A percentile compares a stretch with the other conserved stretches of the same genome.
Conservation (phyloP, 2,329 filamentous ascomycete species). For the Pestalotiopsis sp. region DNA sequence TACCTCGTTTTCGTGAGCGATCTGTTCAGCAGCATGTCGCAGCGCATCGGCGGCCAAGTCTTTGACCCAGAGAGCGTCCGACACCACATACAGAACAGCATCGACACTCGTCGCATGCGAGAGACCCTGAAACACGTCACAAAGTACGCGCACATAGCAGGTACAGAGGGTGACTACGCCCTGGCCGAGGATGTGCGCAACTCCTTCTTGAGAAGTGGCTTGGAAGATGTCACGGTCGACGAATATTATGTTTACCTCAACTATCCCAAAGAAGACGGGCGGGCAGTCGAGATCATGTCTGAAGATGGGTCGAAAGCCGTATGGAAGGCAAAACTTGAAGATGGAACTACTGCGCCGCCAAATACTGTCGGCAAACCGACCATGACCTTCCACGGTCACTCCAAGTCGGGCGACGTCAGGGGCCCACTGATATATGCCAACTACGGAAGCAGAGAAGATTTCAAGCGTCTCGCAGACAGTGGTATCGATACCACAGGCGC, state of each 20-base stretch:
- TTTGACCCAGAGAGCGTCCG: slow-evolving; percentile 86
- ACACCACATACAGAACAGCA: slow-evolving; percentile 70
- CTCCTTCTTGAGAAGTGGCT: slow-evolving; percentile 70
- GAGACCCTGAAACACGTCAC: slow-evolving; percentile 79
- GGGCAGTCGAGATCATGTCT: slow-evolving; percentile 79
- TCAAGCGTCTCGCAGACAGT: slow-evolving; percentile 69
- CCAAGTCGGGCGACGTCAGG: slow-evolving; percentile 81
- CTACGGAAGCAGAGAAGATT: slow-evolving; percentile 85
- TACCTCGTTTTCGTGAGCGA: slow-evolving; percentile 88
- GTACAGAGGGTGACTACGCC: slow-evolving; percentile 90
- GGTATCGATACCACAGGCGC: slow-evolving; percentile 77
- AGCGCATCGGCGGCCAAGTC: slow-evolving; percentile 67
- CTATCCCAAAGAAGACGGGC: slow-evolving; percentile 78
- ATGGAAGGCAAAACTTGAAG: slow-evolving; percentile 86
- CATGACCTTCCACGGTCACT: slow-evolving; percentile 84
- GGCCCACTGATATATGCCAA: slow-evolving; percentile 92
- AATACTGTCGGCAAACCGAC: slow-evolving; percentile 69
- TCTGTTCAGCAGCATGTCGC: slow-evolving; percentile 69
- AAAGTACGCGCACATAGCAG: slow-evolving; percentile 85
- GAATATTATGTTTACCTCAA: slow-evolving; percentile 90
- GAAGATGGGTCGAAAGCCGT: slow-evolving; percentile 60
- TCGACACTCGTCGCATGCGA: slow-evolving; percentile 71
- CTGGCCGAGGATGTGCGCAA: slow-evolving; percentile 83
- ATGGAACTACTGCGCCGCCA: slow-evolving; percentile 62
- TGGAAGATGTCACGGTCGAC: slow-evolving; percentile 78